phyloP scores from a whole-genome alignment of 176 grass and related monocot genomes.

The Zea luxurians region DNA sequence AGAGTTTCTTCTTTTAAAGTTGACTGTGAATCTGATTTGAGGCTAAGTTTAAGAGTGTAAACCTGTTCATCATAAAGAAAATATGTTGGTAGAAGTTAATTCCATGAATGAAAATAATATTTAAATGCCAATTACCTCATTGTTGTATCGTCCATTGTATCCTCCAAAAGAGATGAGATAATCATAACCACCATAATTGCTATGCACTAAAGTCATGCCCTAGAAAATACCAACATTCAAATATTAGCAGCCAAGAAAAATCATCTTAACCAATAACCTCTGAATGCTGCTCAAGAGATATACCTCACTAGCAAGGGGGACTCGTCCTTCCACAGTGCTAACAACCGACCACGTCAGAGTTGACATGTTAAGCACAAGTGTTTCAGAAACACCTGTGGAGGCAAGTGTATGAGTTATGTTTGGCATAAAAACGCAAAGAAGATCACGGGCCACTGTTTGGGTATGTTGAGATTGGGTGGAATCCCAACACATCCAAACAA shows the following conservation, averaged over 20 bases:
- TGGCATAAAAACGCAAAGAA: constrained; percentile 8
- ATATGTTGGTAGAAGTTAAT: constrained; percentile 25
- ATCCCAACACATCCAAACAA: constrained; percentile 5
- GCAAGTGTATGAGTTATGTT: constrained; percentile 19
- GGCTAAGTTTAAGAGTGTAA: constrained; percentile 77
- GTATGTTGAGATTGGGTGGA: neutral
- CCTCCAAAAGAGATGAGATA: constrained; percentile 98
- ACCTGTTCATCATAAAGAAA: constrained; percentile 50
- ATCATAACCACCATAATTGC: constrained; percentile 76
- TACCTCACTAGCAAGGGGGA: constrained; percentile 97
- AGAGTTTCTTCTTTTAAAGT: constrained; percentile 43
- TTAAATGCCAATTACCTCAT: constrained; percentile 60
- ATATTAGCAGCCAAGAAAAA: constrained; percentile 42
- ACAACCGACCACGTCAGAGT: constrained; percentile 93
- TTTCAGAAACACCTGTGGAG: constrained; percentile 85
- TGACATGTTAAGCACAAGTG: constrained; percentile 92
- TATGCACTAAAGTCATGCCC: constrained; percentile 84
- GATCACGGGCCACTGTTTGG: neutral
- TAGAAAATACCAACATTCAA: constrained; percentile 43
- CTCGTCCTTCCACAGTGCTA: constrained; percentile 79
- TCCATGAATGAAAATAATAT: constrained; percentile 30
- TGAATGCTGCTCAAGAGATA: constrained; percentile 15
- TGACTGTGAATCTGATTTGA: constrained; percentile 62
- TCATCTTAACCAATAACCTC: constrained; percentile 6
- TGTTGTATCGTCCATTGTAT: constrained; percentile 95